Base-by-base conservation (phyloP, 306 rosid genomes). In the Hippophae tibetana region DNA sequence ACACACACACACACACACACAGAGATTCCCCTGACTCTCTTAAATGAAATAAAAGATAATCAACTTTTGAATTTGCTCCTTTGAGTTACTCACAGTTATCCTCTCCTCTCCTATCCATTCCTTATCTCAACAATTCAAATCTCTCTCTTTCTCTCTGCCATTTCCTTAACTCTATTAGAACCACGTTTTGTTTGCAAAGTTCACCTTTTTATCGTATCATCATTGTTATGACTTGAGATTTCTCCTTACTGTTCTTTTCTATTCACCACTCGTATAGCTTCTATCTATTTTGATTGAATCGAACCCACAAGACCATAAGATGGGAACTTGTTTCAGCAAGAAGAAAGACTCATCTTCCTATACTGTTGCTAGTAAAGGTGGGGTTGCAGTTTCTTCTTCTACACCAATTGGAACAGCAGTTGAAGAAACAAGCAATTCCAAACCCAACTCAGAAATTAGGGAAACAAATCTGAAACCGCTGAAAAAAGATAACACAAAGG, bases 251-350 rank as follows among this genome's bases (percentile, higher is more conserved):
- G 50, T 43, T 72, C 61, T 40, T 53, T 65, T 31, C 23, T 57
- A 63, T 74, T 68, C 50, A 0, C 23, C 1, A 18, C 23, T 18
- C 23, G 23, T 18, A 18, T 18, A 18, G 23, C 23, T 18, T 18
- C 23, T 18, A 18, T 18, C 23, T 18, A 18, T 18, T 18, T 18
- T 18, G 23, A 18, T 18, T 18, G 23, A 18, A 18, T 18, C 23
- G 23, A 18, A 18, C 23, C 23, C 23, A 18, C 23, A 18, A 18
- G 23, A 18, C 23, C 1, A 18, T 18, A 18, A 18, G 23, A 87
- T 87, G 98, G 98, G 98, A 64, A 40, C 84, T 68, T 90, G 98
- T 81, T 74, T 87, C 67, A 90, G 96, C 78, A 90, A 77, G 77
- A 87, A 90, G 81, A 83, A 76, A 63, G 66, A 27, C 44, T 44